Percentiles rank a stretch among this genome's conserved stretches.
Evolutionary conservation across 805 yeast genomes (phyloP).

Genomic region (Tanozyma kutaoensis): DNA sequence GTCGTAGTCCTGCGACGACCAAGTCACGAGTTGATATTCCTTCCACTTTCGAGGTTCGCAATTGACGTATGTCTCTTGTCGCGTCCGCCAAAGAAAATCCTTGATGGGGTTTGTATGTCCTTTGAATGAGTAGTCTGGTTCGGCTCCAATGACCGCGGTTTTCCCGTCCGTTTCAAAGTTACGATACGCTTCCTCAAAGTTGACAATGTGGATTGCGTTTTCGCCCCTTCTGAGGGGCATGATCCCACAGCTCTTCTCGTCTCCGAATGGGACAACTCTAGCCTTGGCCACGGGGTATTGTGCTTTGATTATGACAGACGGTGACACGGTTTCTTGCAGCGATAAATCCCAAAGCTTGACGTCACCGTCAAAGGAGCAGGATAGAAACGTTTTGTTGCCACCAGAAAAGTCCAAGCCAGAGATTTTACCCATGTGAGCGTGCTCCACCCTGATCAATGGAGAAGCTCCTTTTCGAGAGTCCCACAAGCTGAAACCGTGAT

Average conservation of each 20-base stretch:
- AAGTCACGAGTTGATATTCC: constrained; percentile 84
- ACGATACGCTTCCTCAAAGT: constrained; percentile 24
- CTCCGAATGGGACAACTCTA: constrained; percentile 79
- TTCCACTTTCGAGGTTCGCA: constrained; percentile 41
- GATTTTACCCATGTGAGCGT: constrained; percentile 76
- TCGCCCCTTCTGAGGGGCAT: constrained; percentile 87
- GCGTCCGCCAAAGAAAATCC: constrained; percentile 78
- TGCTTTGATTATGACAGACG: constrained; percentile 49
- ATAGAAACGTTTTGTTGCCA: constrained; percentile 44
- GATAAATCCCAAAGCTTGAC: constrained; percentile 29
- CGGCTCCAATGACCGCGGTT: constrained; percentile 11
- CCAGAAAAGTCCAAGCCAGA: constrained; percentile 81
- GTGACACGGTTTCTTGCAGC: constrained; percentile 9
- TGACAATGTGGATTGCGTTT: constrained; percentile 45
- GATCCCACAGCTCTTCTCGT: constrained; percentile 57
- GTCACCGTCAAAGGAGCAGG: constrained; percentile 78
- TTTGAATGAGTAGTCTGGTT: constrained; percentile 35
- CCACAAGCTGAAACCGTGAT: constrained; percentile 72
- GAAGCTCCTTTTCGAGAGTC: constrained; percentile 72
- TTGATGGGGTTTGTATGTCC: constrained; percentile 81
- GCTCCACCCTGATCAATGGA: constrained; percentile 48
- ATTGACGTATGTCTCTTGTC: constrained; percentile 27
- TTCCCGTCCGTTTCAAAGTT: constrained; percentile 11
- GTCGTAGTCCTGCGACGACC: constrained; percentile 79
- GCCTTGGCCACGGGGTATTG: constrained; percentile 86